These are phyloP conservation scores for Rhodomyrtus psidioides DNA, from an alignment of 441 rosid genomes.

Conservation along the genomic window DNA sequence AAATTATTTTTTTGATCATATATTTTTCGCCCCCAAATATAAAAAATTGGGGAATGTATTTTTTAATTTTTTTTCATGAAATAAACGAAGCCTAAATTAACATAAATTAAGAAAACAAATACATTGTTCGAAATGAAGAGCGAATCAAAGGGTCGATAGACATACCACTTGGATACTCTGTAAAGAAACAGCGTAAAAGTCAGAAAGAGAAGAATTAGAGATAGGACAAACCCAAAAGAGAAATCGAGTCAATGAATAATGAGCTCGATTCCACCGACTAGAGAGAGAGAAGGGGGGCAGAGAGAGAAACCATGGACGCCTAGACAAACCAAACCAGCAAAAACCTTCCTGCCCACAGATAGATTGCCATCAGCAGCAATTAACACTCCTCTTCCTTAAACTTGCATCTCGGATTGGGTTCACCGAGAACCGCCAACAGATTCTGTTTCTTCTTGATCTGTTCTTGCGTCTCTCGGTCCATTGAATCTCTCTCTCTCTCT, in stretches of 20 bases:
- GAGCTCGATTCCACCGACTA: neutral
- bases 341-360: neutral
- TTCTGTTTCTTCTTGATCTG: neutral
- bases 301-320: neutral
- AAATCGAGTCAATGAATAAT: neutral
- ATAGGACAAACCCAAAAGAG: too few species aligned
- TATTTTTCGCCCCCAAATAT: too few species aligned
- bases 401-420: neutral
- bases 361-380: neutral
- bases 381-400: neutral
- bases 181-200: too few species aligned
- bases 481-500: neutral
- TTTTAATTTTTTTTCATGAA: too few species aligned
- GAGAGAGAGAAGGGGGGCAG: neutral
- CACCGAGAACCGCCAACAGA: neutral
- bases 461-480: neutral
- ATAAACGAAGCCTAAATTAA: too few species aligned
- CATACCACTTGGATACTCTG: too few species aligned
- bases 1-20: too few species aligned
- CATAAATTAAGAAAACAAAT: neutral
- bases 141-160: too few species aligned
- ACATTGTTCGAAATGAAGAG: neutral
- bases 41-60: too few species aligned
- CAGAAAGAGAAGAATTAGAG: too few species aligned
- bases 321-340: neutral